Percentiles rank a stretch among this genome's conserved stretches.
Conservation (phyloP, 148 eudicot genomes). For the Linanthus parryae region DNA sequence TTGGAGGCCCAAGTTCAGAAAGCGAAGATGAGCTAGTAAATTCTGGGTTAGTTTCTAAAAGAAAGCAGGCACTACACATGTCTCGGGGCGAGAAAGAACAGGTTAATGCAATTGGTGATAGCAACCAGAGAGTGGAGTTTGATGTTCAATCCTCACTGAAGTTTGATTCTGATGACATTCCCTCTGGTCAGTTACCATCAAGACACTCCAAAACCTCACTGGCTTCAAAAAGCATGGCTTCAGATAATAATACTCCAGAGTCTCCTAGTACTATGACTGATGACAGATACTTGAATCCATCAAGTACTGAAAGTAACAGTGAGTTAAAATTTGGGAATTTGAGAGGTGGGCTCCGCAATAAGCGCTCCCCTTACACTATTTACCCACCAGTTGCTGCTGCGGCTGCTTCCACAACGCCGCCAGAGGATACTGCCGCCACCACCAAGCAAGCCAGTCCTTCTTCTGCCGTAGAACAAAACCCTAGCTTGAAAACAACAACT, state of each 20-base stretch:
- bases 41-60: slow-evolving; percentile 14
- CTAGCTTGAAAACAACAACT: too few species aligned
- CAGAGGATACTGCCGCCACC: slow-evolving; percentile 20
- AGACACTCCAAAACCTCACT: slow-evolving; percentile 8
- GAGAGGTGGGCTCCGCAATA: slow-evolving; percentile 64
- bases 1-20: slow-evolving; percentile 52
- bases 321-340: slow-evolving; percentile 47
- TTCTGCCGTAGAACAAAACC: too few species aligned
- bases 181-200: slow-evolving; percentile 13
- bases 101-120: slow-evolving; percentile 9
- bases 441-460: neutral
- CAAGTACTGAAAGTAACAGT: slow-evolving; percentile 28
- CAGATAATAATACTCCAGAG: slow-evolving; percentile 6
- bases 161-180: slow-evolving; percentile 10
- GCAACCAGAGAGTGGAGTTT: slow-evolving; percentile 11
- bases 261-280: slow-evolving; percentile 20
- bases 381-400: slow-evolving; percentile 20
- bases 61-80: slow-evolving; percentile 1
- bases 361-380: slow-evolving; percentile 31
- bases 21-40: slow-evolving; percentile 39
- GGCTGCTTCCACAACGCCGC: slow-evolving; percentile 15
- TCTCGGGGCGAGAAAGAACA: slow-evolving; percentile 22
- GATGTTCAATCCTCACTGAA: slow-evolving; percentile 17
- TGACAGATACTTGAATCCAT: slow-evolving; percentile 18
- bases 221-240: slow-evolving; percentile 19